Evolutionary conservation across 2,329 filamentous ascomycete species (phyloP).

Genomic region (Aureobasidium subglaciale): DNA sequence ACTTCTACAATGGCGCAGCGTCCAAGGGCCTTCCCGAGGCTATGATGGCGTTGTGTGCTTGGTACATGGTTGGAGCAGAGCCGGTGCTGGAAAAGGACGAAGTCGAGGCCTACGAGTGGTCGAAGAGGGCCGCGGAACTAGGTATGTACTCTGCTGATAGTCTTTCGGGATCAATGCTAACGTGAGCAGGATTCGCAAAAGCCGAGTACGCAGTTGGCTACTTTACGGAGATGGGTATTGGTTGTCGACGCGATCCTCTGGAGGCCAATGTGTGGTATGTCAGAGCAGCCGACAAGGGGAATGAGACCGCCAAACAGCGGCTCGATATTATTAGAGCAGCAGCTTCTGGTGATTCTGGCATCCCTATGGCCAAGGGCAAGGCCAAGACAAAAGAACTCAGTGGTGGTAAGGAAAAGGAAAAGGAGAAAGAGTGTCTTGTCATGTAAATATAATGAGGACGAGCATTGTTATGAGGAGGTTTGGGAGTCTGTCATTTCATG

Average conservation of each 20-base stretch:
- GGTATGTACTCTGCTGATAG: slow-evolving; percentile 52
- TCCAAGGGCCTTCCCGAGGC: slow-evolving; percentile 74
- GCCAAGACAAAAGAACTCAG: slow-evolving; percentile 27
- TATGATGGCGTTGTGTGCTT: slow-evolving; percentile 98
- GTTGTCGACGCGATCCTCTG: slow-evolving; percentile 85
- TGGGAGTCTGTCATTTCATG: background rate
- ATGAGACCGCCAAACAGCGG: slow-evolving; percentile 81
- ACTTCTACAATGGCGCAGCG: slow-evolving; percentile 93
- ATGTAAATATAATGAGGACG: slow-evolving; percentile 17
- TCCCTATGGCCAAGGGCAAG: slow-evolving; percentile 29
- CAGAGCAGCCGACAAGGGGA: slow-evolving; percentile 83
- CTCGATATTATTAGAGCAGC: slow-evolving; percentile 82
- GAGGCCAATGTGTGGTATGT: slow-evolving; percentile 99
- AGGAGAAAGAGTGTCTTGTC: slow-evolving; percentile 20
- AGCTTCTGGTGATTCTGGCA: slow-evolving; percentile 39
- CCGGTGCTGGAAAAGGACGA: slow-evolving; percentile 92
- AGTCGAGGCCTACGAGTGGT: slow-evolving; percentile 95
- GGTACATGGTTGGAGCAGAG: slow-evolving; percentile 94
- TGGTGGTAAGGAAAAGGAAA: slow-evolving; percentile 20
- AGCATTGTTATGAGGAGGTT: background rate
- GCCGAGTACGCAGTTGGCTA: slow-evolving; percentile 96
- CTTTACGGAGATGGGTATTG: slow-evolving; percentile 98
- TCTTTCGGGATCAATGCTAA: background rate
- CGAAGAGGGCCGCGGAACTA: slow-evolving; percentile 72
- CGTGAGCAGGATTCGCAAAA: slow-evolving; percentile 47